These are phyloP conservation scores for Lactifluus subvellereus DNA, from an alignment of 768 basidiomycete species.

Conservation along the genomic window DNA sequence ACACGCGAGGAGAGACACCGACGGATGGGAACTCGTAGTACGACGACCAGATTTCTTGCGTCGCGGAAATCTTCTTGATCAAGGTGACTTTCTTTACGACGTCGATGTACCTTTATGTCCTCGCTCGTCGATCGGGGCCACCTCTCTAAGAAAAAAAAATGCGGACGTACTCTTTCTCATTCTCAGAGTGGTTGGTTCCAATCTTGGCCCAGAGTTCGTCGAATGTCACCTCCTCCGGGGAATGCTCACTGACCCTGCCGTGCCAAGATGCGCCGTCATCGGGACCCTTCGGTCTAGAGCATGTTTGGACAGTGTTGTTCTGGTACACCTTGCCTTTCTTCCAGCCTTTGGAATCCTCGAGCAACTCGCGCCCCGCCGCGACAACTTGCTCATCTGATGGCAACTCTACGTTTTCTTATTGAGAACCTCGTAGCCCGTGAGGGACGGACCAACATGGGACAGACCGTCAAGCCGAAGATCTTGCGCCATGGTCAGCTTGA, in stretches of 20 bases:
- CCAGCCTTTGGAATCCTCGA: slow-evolving; percentile 56
- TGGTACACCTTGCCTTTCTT: slow-evolving; percentile 60
- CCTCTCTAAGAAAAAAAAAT: not conserved
- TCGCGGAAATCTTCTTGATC: slow-evolving; percentile 58
- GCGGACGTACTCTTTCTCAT: slow-evolving; percentile 58
- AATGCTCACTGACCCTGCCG: slow-evolving; percentile 61
- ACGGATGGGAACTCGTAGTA: slow-evolving; percentile 70
- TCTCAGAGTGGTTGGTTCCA: slow-evolving; percentile 56
- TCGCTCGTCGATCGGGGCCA: not conserved
- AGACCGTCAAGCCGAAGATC: slow-evolving; percentile 38
- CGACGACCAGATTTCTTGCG: slow-evolving; percentile 61
- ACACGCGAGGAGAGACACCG: slow-evolving; percentile 59
- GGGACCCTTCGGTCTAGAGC: slow-evolving; percentile 44
- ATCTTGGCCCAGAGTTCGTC: slow-evolving; percentile 68
- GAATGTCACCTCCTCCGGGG: slow-evolving; percentile 60
- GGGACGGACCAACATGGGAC: slow-evolving; percentile 6
- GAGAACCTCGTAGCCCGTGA: not conserved
- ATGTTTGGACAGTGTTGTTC: slow-evolving; percentile 50
- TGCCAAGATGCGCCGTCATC: slow-evolving; percentile 62
- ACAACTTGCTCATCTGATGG: slow-evolving; percentile 56
- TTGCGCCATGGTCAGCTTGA: slow-evolving; percentile 35
- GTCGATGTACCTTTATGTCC: slow-evolving; percentile 49
- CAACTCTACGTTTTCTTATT: slow-evolving; percentile 39
- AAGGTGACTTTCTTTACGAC: slow-evolving; percentile 57
- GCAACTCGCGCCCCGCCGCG: slow-evolving; percentile 45